Percentiles rank a stretch among this genome's conserved stretches.
These are phyloP conservation scores for Sarocladium kiliense DNA, from an alignment of 2,329 filamentous ascomycete genomes.

Conservation along the genomic window DNA sequence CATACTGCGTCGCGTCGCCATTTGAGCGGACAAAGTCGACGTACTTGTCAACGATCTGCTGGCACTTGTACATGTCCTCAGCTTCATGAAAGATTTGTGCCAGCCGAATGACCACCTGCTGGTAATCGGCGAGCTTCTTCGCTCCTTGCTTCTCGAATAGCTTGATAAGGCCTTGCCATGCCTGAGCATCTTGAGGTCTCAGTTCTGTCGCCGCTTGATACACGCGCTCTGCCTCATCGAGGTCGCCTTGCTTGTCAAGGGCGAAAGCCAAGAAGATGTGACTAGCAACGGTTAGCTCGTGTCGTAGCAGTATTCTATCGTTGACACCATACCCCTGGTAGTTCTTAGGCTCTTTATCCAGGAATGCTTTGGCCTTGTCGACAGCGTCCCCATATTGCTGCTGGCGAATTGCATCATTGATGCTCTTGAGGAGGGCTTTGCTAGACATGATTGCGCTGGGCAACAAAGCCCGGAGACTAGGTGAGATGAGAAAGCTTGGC, in stretches of 20 bases:
- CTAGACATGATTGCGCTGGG: slow-evolving; percentile 37
- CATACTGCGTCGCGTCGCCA: slow-evolving; percentile 69
- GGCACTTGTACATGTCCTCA: slow-evolving; percentile 58
- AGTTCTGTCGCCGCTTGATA: slow-evolving; percentile 69
- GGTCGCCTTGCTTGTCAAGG: slow-evolving; percentile 67
- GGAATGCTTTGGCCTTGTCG: slow-evolving; percentile 60
- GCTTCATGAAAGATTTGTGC: slow-evolving; percentile 68
- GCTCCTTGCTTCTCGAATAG: slow-evolving; percentile 75
- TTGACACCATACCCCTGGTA: slow-evolving; percentile 67
- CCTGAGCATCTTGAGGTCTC: slow-evolving; percentile 72
- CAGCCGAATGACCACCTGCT: slow-evolving; percentile 65
- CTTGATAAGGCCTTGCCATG: slow-evolving; percentile 85
- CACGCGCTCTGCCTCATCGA: slow-evolving; percentile 68
- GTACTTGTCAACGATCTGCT: slow-evolving; percentile 73
- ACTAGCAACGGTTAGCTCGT: slow-evolving; percentile 31
- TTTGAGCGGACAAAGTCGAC: slow-evolving; percentile 66
- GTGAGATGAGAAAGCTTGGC: background rate
- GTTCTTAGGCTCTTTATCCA: slow-evolving; percentile 69
- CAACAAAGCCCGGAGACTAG: background rate
- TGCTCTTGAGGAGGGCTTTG: slow-evolving; percentile 76
- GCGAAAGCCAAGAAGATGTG: slow-evolving; percentile 86
- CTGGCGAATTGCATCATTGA: slow-evolving; percentile 71
- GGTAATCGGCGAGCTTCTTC: slow-evolving; percentile 68
- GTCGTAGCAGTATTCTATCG: slow-evolving; percentile 4
- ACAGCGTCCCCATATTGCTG: slow-evolving; percentile 75